Base-by-base conservation (phyloP, 139 green algal species). In the Chlorella sp. region DNA sequence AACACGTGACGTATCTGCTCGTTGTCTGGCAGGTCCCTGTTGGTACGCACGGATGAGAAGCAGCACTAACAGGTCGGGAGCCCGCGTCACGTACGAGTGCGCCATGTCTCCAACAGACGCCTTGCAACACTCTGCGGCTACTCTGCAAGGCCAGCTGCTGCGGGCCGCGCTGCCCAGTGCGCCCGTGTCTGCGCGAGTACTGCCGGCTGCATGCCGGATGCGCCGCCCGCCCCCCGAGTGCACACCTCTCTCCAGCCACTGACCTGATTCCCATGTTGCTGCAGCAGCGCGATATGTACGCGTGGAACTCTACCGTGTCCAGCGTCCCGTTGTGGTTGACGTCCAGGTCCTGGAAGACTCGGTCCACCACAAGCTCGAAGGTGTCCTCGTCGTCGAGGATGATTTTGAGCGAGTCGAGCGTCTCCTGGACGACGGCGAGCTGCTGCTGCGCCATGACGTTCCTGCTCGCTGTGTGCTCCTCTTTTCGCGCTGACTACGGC, bases 1-100 rank as follows among this genome's bases (percentile, higher is more conserved):
- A 74, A 74, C 31, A 74, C 69, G 33, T 74, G 69, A 2, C 29
- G 2, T 3, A 74, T 42, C 55, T 74, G 50, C 27, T 23, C 3
- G 29, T 6, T 2, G 29, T 67, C 27, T 10, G 49, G 22, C 26
- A 60, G 2, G 35, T 60, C 26, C 64, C 31, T 60, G 35, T 14
- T 6, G 3, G 31, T 35, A 10, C 26, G 17, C 62, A 68, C 60
- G 42, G 10, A 55, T 55, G 42, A 31, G 60, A 14, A 30, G 26
- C n/a, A n/a, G n/a, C n/a, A n/a, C n/a, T n/a, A n/a, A n/a, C n/a
- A n/a, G n/a, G n/a, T n/a, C n/a, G n/a, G n/a, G n/a, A n/a, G n/a
- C n/a, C n/a, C n/a, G n/a, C n/a, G n/a, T n/a, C n/a, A n/a, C n/a
- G n/a, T n/a, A n/a, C n/a, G n/a, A n/a, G n/a, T n/a, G n/a, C n/a